Percentiles rank a stretch among this genome's conserved stretches.
phyloP scores from a whole-genome alignment of 2,329 filamentous ascomycete genomes.

The Fusarium buxicola region DNA sequence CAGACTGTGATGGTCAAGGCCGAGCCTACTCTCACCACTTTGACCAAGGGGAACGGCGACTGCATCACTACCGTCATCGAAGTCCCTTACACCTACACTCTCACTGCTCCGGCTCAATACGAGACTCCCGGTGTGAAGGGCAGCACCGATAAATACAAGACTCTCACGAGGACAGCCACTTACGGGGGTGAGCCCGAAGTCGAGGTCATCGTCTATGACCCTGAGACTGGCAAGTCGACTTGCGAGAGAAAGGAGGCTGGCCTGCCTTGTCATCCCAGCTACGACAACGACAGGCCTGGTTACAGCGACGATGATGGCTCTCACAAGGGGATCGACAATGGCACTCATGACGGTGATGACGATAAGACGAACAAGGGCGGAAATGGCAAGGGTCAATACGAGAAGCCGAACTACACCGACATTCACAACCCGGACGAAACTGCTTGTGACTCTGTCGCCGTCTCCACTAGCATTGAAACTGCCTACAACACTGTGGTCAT shows the following conservation, averaged over 20 bases:
- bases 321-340: constrained; percentile 4
- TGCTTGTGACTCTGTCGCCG: constrained; percentile 39
- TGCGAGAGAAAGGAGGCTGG: constrained; percentile 47
- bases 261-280: constrained; percentile 39
- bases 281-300: constrained; percentile 18
- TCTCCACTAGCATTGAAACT: constrained; percentile 49
- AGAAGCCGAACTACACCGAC: constrained; percentile 24
- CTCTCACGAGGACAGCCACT: constrained; percentile 32
- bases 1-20: constrained; percentile 40
- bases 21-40: constrained; percentile 28
- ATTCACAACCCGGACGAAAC: constrained; percentile 23
- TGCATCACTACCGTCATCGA: constrained; percentile 35
- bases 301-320: constrained; percentile 3
- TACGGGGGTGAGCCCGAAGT: constrained; percentile 43
- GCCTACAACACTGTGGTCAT: constrained; percentile 53
- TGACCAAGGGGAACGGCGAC: constrained; percentile 37
- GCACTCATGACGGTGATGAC: constrained; percentile 1
- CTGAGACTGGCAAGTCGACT: constrained; percentile 45
- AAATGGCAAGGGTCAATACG: constrained; percentile 16
- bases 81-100: constrained; percentile 29
- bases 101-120: constrained; percentile 43
- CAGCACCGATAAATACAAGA: constrained; percentile 20
- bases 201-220: constrained; percentile 49
- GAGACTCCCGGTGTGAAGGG: constrained; percentile 43
- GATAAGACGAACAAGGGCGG: constrained; percentile 4